Base-by-base conservation (phyloP, 140 eudicot genomes). In the Cichorium intybus region DNA sequence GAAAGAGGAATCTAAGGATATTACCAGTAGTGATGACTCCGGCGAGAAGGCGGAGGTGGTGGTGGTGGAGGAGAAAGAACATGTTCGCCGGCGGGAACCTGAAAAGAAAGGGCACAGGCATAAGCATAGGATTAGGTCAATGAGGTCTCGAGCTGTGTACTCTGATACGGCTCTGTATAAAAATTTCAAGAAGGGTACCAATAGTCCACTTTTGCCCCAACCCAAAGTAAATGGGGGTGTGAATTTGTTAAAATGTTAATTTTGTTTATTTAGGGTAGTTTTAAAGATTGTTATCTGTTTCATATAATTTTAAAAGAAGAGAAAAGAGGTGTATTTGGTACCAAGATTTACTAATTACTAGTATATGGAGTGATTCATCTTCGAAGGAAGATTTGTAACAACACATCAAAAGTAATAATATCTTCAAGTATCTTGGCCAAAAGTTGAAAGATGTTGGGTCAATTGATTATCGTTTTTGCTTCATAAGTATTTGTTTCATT, bases 131-230 rank as follows among this genome's bases (percentile, higher is more conserved):
- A 59, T 70, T 15, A 64, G 77, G 56, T 68, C 86, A 7, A 68
- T 72, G 73, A 81, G 82, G 69, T 68, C 87, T 53, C 76, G 85
- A 10, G 83, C 87, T 10, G 90, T 82, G 22, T 71, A 88, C 55
- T 85, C 94, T 0, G 96, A 82, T 63, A 85, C 95, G 7, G 81
- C 73, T 48, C 26, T 88, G 48, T 76, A 80, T 64, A 78, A 53
- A 56, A 80, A 72, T 51, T 50, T 80, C 4, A 80, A 56, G 51
- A 71, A 50, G 39, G 77, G 82, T 39, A 22, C 62, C 0, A 75
- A 69, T 57, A 55, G 51, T 20, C 76, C 71, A 27, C 8, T 54
- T 73, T 24, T 60, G 61, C 69, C 73, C 53, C 68, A 27, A 70
- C 67, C 75, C 31, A 68, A 55, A 77, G 24, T 48, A 52, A 75